Percentiles rank a stretch among this genome's conserved stretches.
Conservation (phyloP, 2,329 filamentous ascomycete species). For the Aureobasidium sp. region DNA sequence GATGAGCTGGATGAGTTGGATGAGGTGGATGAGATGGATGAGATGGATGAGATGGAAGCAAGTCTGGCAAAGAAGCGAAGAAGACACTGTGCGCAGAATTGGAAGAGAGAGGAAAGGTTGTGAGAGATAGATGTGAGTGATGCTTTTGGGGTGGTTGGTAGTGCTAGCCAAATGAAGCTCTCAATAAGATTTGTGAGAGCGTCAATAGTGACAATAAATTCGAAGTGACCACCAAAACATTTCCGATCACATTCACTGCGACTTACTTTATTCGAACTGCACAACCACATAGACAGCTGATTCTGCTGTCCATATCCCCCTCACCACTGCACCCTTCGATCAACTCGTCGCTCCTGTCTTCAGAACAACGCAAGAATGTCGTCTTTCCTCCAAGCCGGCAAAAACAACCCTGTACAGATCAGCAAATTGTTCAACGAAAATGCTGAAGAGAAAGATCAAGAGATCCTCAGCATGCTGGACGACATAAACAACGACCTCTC, state of each 20-base stretch:
- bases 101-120: background rate
- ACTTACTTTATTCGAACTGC: background rate
- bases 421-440: background rate
- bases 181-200: background rate
- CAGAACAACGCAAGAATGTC: background rate
- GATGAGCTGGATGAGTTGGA: background rate
- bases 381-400: background rate
- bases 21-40: background rate
- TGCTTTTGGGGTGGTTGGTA: background rate
- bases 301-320: background rate
- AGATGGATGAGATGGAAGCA: background rate
- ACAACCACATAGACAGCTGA: background rate
- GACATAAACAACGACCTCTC: background rate
- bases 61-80: background rate
- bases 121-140: background rate
- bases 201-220: background rate
- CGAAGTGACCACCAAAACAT: background rate
- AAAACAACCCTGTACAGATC: background rate
- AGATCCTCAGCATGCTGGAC: background rate
- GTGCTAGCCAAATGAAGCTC: slow-evolving; percentile 1
- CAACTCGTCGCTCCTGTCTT: background rate
- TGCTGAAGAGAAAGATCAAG: background rate
- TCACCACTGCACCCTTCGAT: background rate
- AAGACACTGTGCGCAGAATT: background rate
- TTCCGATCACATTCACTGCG: background rate